Conservation (phyloP, 495 filamentous ascomycete species). For the Tetracladium setigerum region DNA sequence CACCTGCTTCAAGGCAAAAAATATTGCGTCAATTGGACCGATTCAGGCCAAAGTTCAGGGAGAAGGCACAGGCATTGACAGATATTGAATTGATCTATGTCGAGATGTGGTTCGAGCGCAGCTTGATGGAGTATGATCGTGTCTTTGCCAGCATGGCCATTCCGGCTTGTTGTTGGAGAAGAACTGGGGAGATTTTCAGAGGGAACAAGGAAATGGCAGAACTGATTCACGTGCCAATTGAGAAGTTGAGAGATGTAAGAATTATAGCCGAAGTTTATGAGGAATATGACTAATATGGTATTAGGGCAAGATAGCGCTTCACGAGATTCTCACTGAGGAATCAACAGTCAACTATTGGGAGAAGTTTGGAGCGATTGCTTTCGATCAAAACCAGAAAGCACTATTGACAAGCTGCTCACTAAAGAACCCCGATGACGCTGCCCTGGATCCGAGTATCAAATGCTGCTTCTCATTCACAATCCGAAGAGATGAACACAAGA, state of each 20-base stretch:
- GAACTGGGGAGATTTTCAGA: conserved; percentile 94
- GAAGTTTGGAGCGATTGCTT: conserved; percentile 97
- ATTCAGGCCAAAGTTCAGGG: conserved; percentile 92
- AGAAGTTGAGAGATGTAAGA: conserved; percentile 82
- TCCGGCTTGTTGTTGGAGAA: conserved; percentile 93
- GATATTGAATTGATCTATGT: conserved; percentile 89
- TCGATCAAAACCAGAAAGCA: conserved; percentile 92
- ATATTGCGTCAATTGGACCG: conserved; percentile 85
- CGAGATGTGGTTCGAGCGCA: conserved; percentile 98
- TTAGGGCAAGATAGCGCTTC: conserved; percentile 88
- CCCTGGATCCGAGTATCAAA: conserved; percentile 64
- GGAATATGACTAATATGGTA: conserved; percentile 8
- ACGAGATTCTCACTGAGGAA: conserved; percentile 91
- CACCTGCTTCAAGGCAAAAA: conserved; percentile 69
- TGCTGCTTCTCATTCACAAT: conserved; percentile 99
- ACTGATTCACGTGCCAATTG: conserved; percentile 87
- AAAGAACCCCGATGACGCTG: conserved; percentile 73
- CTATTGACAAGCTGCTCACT: conserved; percentile 91
- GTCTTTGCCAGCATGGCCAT: conserved; percentile 99
- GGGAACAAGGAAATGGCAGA: conserved; percentile 99
- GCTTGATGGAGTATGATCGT: conserved; percentile 92
- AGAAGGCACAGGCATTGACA: conserved; percentile 83
- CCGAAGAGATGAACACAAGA: conserved; percentile 86
- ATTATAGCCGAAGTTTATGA: neutral
- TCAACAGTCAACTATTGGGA: conserved; percentile 98